Evolutionary conservation across 2,329 filamentous ascomycete species (phyloP).

Genomic region (Neoscytalidium dimidiatum): DNA sequence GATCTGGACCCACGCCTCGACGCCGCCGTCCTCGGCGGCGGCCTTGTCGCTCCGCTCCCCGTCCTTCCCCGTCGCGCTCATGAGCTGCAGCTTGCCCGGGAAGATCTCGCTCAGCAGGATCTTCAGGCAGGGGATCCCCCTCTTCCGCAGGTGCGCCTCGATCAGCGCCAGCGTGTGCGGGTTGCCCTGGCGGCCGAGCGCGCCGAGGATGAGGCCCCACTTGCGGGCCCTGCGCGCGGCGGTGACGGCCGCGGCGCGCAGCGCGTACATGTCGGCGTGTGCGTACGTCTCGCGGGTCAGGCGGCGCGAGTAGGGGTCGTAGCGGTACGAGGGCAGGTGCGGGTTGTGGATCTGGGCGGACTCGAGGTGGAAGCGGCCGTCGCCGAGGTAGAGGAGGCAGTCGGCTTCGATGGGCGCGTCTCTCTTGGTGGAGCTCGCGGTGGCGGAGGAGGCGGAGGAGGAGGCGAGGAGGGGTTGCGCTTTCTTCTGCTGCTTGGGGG

Average conservation of each 20-base stretch:
- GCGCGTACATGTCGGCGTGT: constrained; percentile 83
- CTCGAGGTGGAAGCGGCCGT: constrained; percentile 93
- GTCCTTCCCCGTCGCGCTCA: constrained; percentile 48
- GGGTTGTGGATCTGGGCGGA: constrained; percentile 99
- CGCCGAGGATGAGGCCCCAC: constrained; percentile 94
- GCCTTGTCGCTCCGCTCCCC: constrained; percentile 48
- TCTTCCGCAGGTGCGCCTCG: constrained; percentile 70
- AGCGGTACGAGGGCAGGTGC: constrained; percentile 83
- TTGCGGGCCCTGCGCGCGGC: constrained; percentile 76
- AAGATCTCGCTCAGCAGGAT: constrained; percentile 93
- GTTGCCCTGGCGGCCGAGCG: constrained; percentile 91
- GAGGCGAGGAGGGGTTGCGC: constrained; percentile 22
- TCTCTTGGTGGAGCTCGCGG: constrained; percentile 38
- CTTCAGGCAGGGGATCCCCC: constrained; percentile 80
- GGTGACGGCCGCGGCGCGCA: constrained; percentile 75
- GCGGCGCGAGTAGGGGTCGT: constrained; percentile 92
- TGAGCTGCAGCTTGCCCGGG: constrained; percentile 89
- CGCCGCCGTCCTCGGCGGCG: constrained; percentile 54
- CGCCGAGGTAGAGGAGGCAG: constrained; percentile 83
- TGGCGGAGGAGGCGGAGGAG: constrained; percentile 36
- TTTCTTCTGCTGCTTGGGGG: constrained; percentile 3
- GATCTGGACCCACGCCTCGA: constrained; percentile 98
- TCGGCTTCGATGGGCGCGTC: constrained; percentile 58
- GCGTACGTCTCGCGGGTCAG: constrained; percentile 90
- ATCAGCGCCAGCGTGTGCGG: constrained; percentile 88